phyloP scores from a whole-genome alignment of 148 eudicot species.

The Cornus florida region DNA sequence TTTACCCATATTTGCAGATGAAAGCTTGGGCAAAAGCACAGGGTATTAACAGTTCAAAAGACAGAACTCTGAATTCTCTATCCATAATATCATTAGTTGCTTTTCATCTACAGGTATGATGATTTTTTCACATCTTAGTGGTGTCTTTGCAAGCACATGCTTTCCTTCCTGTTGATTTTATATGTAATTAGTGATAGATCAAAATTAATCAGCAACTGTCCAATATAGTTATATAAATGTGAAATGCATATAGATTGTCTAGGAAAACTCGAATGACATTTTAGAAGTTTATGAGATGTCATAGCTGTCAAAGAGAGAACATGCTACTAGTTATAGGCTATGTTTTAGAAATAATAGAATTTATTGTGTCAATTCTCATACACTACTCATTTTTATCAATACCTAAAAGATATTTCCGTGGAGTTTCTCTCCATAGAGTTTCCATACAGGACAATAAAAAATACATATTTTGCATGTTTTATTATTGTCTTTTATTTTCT shows the following conservation, averaged over 20 bases:
- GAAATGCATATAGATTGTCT: neutral
- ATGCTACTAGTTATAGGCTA: neutral
- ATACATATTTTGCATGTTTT: too few relatives aligned
- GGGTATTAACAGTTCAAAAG: conserved; percentile 79
- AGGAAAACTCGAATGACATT: neutral
- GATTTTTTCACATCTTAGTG: neutral
- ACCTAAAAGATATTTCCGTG: too few relatives aligned
- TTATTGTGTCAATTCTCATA: too few relatives aligned
- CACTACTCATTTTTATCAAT: neutral
- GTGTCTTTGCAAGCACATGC: neutral
- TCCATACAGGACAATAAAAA: too few relatives aligned
- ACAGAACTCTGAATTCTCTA: conserved; percentile 78
- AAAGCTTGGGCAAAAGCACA: conserved; percentile 94
- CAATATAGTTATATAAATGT: neutral
- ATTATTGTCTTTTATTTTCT: too few relatives aligned
- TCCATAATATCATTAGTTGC: conserved; percentile 80
- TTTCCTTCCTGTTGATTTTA: neutral
- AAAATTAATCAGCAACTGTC: neutral
- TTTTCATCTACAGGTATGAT: conserved; percentile 89
- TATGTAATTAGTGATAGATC: neutral
- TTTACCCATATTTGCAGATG: conserved; percentile 46
- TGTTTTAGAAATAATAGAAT: too few relatives aligned
- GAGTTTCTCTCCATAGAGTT: too few relatives aligned
- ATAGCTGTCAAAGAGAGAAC: neutral
- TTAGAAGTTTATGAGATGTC: neutral